Percentiles rank a stretch among this genome's conserved stretches.
These are phyloP conservation scores for Cystofilobasidium ferigula DNA, from an alignment of 768 basidiomycete genomes.

Conservation along the genomic window DNA sequence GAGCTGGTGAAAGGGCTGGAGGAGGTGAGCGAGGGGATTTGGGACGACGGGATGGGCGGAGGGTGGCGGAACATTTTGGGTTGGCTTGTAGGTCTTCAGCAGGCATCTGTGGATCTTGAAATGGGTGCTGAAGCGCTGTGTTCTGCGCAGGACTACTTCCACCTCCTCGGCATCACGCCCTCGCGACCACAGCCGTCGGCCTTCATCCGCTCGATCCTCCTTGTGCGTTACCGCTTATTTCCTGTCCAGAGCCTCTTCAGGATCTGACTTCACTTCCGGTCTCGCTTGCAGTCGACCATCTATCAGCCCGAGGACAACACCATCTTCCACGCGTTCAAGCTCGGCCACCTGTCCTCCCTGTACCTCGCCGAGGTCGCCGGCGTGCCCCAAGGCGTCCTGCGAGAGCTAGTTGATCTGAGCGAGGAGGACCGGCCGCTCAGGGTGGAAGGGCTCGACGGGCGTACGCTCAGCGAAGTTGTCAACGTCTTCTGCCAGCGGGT, in stretches of 20 bases:
- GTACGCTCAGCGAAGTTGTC: slow-evolving; percentile 8
- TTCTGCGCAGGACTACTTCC: not conserved
- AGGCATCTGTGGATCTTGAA: too few species aligned
- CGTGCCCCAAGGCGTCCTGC: slow-evolving; percentile 2
- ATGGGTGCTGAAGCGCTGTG: too few species aligned
- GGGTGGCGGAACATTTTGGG: not conserved
- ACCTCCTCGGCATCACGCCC: not conserved
- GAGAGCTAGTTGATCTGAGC: slow-evolving; percentile 5
- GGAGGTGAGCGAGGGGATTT: slow-evolving; percentile 13
- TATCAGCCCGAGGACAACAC: not conserved
- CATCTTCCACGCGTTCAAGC: slow-evolving; percentile 7
- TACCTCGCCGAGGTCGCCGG: slow-evolving; percentile 10
- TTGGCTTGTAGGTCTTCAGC: not conserved
- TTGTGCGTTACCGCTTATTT: slow-evolving; percentile 1
- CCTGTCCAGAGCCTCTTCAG: too few species aligned
- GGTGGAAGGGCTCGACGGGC: slow-evolving; percentile 11
- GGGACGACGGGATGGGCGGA: not conserved
- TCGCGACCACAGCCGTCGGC: not conserved
- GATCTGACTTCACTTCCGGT: not conserved
- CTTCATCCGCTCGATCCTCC: slow-evolving; percentile 10
- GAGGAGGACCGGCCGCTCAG: slow-evolving; percentile 7
- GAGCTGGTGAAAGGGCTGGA: slow-evolving; percentile 28
- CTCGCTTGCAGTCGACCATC: not conserved
- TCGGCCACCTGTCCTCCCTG: slow-evolving; percentile 5
- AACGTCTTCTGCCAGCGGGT: slow-evolving; percentile 23